phyloP scores from a whole-genome alignment of 495 filamentous ascomycete genomes.

The Acidomyces sp. region DNA sequence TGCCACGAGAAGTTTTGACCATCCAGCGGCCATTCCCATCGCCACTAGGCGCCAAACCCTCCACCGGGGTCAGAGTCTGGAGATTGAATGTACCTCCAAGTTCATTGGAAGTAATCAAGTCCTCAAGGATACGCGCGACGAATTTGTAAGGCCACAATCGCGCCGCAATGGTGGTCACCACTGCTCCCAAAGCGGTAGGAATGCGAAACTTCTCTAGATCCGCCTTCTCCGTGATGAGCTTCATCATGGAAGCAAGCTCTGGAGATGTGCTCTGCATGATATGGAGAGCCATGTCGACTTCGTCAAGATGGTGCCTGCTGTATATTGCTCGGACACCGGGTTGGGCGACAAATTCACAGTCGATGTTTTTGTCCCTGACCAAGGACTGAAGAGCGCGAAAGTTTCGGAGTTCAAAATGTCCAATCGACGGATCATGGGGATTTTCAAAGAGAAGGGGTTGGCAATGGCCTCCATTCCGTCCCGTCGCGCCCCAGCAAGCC shows the following conservation, averaged over 20 bases:
- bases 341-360: conserved; percentile 47
- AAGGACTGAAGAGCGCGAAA: conserved; percentile 39
- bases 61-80: conserved; percentile 61
- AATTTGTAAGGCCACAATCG: conserved; percentile 72
- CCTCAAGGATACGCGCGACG: conserved; percentile 50
- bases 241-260: conserved; percentile 32
- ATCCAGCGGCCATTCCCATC: conserved; percentile 31
- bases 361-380: conserved; percentile 38
- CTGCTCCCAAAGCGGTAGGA: conserved; percentile 32
- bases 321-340: conserved; percentile 44
- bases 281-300: conserved; percentile 32
- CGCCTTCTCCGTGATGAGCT: conserved; percentile 23
- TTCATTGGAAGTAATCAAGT: conserved; percentile 31
- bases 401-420: conserved; percentile 52
- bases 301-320: conserved; percentile 33
- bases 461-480: conserved; percentile 66
- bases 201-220: conserved; percentile 30
- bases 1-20: conserved; percentile 51
- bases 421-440: conserved; percentile 33
- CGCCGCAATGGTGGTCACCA: conserved; percentile 33
- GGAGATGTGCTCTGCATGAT: conserved; percentile 37
- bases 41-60: conserved; percentile 26
- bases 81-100: conserved; percentile 43
- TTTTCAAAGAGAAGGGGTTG: conserved; percentile 46
- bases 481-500: conserved; percentile 70